These are phyloP conservation scores for Suhomyces terraborum DNA, from an alignment of 1,139 yeast genomes.

Conservation along the genomic window DNA sequence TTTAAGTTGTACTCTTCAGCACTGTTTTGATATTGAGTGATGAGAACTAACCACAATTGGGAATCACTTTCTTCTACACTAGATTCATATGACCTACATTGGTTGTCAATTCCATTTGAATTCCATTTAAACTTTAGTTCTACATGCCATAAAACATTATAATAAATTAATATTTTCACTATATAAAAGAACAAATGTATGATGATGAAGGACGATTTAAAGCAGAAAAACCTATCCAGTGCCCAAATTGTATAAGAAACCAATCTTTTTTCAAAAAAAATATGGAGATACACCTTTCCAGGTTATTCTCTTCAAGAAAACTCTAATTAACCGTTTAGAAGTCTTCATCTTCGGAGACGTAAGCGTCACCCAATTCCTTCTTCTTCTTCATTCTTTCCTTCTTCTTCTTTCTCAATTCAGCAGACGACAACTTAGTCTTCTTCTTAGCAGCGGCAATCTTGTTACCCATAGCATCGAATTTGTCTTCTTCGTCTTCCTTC, in stretches of 20 bases:
- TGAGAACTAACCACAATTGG: too few species aligned
- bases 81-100: too few species aligned
- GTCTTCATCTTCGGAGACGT: conserved; percentile 88
- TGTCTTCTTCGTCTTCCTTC: conserved; percentile 98
- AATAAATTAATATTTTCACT: conserved; percentile 15
- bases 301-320: conserved; percentile 4
- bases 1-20: too few species aligned
- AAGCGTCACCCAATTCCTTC: conserved; percentile 99
- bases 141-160: conserved; percentile 8
- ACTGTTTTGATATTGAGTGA: too few species aligned
- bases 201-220: conserved; percentile 11
- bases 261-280: conserved; percentile 15
- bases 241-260: conserved; percentile 13
- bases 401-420: conserved; percentile 99
- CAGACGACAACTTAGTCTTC: conserved; percentile 97
- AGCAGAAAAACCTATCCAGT: conserved; percentile 10
- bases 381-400: conserved; percentile 99
- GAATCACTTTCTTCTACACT: too few species aligned
- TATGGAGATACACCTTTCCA: conserved; percentile 10
- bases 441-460: conserved; percentile 95
- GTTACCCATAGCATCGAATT: conserved; percentile 99
- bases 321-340: conserved; percentile 8
- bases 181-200: conserved; percentile 14
- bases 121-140: too few species aligned
- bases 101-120: too few species aligned